phyloP scores from a whole-genome alignment of 305 asterid genomes.

The Solanum aculeatissimum region DNA sequence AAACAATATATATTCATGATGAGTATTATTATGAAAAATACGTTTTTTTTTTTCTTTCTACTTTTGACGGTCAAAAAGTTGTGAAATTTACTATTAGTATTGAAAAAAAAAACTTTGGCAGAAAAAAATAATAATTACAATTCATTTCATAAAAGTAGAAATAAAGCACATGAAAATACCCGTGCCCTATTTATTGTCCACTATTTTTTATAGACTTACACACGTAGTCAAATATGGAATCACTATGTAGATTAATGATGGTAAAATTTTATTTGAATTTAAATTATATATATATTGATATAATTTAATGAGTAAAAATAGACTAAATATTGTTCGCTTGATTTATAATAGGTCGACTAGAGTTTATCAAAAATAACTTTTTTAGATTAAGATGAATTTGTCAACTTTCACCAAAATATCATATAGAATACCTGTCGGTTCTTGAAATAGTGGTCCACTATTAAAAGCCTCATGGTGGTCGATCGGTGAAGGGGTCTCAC shows the following conservation, averaged over 20 bases:
- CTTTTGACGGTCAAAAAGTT: conserved; percentile 15
- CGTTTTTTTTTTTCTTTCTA: background rate
- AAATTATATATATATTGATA: background rate
- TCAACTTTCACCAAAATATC: no score
- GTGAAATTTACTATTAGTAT: background rate
- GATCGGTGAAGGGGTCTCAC: no score
- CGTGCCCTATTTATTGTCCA: conserved; percentile 7
- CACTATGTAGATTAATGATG: background rate
- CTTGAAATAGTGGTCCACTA: no score
- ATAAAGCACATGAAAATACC: conserved; percentile 8
- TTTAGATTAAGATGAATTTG: background rate
- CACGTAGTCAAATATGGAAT: background rate
- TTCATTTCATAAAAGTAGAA: background rate
- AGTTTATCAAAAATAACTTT: background rate
- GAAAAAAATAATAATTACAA: conserved; percentile 4
- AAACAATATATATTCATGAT: background rate
- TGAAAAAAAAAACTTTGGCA: background rate
- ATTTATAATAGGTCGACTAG: background rate
- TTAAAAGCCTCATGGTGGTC: no score
- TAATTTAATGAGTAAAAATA: background rate
- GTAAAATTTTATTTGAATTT: background rate
- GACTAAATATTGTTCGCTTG: background rate
- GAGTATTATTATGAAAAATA: background rate
- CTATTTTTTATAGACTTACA: background rate
- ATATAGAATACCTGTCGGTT: no score